Evolutionary conservation across 176 grass and related monocot species (phyloP).

Genomic region (Hsuehochloa calcarea): DNA sequence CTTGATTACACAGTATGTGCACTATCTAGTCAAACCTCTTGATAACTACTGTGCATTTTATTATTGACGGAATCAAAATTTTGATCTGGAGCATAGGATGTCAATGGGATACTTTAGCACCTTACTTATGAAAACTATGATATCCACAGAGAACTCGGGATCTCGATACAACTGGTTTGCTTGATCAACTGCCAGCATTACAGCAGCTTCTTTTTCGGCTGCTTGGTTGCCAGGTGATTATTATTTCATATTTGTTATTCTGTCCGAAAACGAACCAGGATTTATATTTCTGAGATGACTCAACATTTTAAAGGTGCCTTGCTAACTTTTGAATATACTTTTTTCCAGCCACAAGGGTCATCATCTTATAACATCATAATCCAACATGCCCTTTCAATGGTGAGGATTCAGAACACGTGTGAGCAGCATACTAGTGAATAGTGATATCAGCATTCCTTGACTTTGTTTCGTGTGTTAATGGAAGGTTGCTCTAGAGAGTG

Average conservation of each 20-base stretch:
- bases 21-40: background rate
- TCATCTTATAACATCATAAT: slow-evolving; percentile 81
- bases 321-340: background rate
- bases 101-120: background rate
- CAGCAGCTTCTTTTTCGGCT: slow-evolving; percentile 77
- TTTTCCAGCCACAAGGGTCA: slow-evolving; percentile 75
- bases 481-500: slow-evolving; percentile 84
- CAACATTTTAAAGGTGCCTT: slow-evolving; percentile 11
- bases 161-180: slow-evolving; percentile 63
- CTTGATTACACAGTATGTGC: background rate
- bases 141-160: slow-evolving; percentile 62
- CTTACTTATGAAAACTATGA: background rate
- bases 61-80: background rate
- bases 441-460: slow-evolving; percentile 28
- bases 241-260: background rate
- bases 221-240: slow-evolving; percentile 81
- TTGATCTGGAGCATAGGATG: background rate
- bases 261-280: background rate
- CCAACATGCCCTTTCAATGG: slow-evolving; percentile 92
- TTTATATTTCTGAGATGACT: background rate
- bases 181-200: slow-evolving; percentile 73
- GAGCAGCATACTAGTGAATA: background rate
- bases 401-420: slow-evolving; percentile 38
- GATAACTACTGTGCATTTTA: background rate
- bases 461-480: slow-evolving; percentile 43